These are phyloP conservation scores for Solanum habrochaites DNA, from an alignment of 257 asterid genomes.

Conservation along the genomic window DNA sequence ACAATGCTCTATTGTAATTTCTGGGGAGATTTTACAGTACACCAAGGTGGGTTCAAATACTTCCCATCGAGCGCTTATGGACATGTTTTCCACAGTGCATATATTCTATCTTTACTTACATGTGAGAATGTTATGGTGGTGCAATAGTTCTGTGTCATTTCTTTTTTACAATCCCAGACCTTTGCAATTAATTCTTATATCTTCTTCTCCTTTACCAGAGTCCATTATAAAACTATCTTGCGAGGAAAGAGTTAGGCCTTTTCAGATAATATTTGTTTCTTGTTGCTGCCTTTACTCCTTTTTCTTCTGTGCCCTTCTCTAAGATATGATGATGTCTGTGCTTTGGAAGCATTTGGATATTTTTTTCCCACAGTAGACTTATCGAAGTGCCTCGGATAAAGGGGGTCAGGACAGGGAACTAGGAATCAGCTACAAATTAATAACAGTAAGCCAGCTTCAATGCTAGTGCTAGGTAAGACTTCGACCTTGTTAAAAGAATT, in stretches of 20 bases:
- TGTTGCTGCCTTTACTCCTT: neutral
- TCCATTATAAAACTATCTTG: constrained; percentile 75
- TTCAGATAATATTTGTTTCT: neutral
- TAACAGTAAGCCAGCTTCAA: constrained; percentile 26
- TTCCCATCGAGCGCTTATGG: neutral
- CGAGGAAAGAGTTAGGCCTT: constrained; percentile 63
- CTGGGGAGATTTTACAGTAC: constrained; percentile 98
- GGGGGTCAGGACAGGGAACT: constrained; percentile 91
- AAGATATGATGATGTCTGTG: neutral
- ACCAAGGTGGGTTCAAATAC: constrained; percentile 46
- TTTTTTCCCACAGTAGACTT: constrained; percentile 57
- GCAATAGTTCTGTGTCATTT: constrained; percentile 5
- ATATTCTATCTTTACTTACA: neutral
- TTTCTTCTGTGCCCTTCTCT: neutral
- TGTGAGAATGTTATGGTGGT: constrained; percentile 2
- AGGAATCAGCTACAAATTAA: constrained; percentile 38
- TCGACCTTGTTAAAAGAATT: neutral
- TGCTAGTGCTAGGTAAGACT: constrained; percentile 38
- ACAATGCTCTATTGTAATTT: constrained; percentile 66
- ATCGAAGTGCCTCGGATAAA: constrained; percentile 59
- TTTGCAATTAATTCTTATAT: neutral
- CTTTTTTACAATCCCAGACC: neutral
- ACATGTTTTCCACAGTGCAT: neutral
- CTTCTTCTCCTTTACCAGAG: constrained; percentile 36
- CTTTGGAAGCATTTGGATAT: neutral